phyloP scores from a whole-genome alignment of 23 red algal genomes.

The Gracilaria caudata region DNA sequence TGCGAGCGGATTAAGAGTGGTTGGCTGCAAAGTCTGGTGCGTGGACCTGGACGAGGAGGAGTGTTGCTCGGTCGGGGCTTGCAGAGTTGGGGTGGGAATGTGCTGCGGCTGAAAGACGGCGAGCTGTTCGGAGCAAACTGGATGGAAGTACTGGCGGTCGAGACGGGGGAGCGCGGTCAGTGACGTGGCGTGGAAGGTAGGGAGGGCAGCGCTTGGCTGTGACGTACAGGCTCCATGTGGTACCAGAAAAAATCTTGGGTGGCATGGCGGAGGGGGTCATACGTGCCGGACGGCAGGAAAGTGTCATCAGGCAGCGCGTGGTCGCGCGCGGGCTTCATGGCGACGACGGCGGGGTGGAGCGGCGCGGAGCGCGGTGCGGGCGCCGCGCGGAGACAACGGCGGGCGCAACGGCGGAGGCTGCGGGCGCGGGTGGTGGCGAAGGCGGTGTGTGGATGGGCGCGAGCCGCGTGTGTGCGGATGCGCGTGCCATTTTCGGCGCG shows the following conservation, averaged over 20 bases:
- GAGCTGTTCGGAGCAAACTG: conserved; percentile 11
- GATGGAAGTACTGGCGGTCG: conserved; percentile 7
- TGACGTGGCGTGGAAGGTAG: not conserved
- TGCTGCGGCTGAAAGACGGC: not conserved
- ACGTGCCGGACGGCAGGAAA: conserved; percentile 34
- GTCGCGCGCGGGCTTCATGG: conserved; percentile 23
- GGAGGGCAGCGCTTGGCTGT: not conserved
- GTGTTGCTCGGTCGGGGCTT: not conserved
- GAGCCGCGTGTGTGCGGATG: too few relatives aligned
- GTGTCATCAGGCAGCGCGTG: conserved; percentile 2
- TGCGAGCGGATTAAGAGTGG: not conserved
- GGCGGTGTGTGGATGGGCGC: too few relatives aligned
- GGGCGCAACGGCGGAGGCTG: too few relatives aligned
- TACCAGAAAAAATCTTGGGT: conserved; percentile 59
- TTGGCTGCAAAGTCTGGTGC: not conserved
- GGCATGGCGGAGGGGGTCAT: conserved; percentile 45
- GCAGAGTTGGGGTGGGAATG: not conserved
- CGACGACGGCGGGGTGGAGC: not conserved
- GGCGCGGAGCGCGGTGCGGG: not conserved
- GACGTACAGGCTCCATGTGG: conserved; percentile 54
- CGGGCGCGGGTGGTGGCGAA: too few relatives aligned
- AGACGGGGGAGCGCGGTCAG: not conserved
- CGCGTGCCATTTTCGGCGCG: not conserved
- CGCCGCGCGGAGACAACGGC: not conserved
- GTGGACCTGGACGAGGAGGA: not conserved